A percentile compares a stretch with the other conserved stretches of the same genome.
phyloP scores from a whole-genome alignment of 169 alveolate species.

The Eimeria acervulina region DNA sequence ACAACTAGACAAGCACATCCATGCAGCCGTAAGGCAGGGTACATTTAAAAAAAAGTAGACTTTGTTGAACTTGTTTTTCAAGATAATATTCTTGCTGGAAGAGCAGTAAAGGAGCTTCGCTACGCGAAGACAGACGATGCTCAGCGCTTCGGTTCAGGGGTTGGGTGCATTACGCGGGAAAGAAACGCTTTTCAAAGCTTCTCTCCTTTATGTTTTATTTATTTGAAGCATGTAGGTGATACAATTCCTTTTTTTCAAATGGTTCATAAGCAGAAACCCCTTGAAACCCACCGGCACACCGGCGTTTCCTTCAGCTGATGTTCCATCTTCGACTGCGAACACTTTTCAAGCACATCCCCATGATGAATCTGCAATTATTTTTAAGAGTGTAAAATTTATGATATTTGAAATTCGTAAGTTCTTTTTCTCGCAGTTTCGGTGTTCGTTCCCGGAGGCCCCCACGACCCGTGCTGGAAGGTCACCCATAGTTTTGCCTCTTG shows the following conservation, averaged over 20 bases:
- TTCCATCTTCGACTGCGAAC: not conserved
- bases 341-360: not conserved
- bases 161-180: not conserved
- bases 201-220: not conserved
- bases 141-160: not conserved
- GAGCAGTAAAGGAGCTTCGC: not conserved
- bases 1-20: no score
- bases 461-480: not conserved
- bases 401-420: not conserved
- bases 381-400: not conserved
- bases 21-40: no score
- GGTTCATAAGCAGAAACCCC: not conserved
- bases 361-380: not conserved
- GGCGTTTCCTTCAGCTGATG: not conserved
- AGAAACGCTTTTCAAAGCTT: not conserved
- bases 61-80: no score
- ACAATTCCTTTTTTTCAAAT: not conserved
- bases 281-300: not conserved
- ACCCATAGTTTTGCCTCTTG: not conserved
- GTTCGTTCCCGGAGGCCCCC: not conserved
- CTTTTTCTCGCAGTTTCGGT: not conserved
- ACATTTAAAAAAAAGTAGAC: no score
- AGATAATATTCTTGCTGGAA: not conserved
- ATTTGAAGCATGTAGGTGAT: no score
- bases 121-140: not conserved